phyloP scores from a whole-genome alignment of 495 filamentous ascomycete genomes.

The Diplogelasinospora grovesii region DNA sequence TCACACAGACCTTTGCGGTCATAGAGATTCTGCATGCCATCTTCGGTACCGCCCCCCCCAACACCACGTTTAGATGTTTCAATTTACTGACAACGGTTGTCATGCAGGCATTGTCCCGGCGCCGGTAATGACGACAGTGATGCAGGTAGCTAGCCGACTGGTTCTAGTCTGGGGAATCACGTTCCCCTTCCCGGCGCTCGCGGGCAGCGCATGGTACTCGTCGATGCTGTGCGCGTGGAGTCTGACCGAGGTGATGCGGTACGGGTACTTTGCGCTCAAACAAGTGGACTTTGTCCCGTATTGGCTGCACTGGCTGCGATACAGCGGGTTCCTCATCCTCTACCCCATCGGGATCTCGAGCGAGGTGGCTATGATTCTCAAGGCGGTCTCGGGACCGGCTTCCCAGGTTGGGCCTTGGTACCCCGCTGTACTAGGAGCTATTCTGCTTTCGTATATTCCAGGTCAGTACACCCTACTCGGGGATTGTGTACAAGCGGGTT shows the following conservation, averaged over 20 bases:
- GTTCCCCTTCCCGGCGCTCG: slow-evolving; percentile 57
- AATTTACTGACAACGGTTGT: background rate
- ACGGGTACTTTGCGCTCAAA: slow-evolving; percentile 76
- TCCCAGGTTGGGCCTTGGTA: slow-evolving; percentile 37
- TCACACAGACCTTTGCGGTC: slow-evolving; percentile 74
- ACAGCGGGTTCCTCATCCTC: slow-evolving; percentile 87
- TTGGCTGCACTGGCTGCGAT: slow-evolving; percentile 75
- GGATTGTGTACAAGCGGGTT: background rate
- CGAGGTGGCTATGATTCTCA: slow-evolving; percentile 72
- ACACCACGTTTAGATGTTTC: too few species aligned
- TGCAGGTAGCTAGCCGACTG: slow-evolving; percentile 79
- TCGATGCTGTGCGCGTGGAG: slow-evolving; percentile 78
- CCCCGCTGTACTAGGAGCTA: slow-evolving; percentile 50
- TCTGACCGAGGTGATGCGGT: slow-evolving; percentile 80
- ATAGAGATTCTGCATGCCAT: slow-evolving; percentile 78
- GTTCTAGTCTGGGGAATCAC: slow-evolving; percentile 77
- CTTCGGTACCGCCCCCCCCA: slow-evolving; percentile 42
- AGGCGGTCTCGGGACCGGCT: slow-evolving; percentile 59
- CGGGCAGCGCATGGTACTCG: slow-evolving; percentile 47
- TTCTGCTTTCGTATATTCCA: slow-evolving; percentile 72
- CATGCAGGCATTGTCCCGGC: slow-evolving; percentile 69
- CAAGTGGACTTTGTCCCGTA: slow-evolving; percentile 53
- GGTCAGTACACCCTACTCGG: slow-evolving; percentile 52
- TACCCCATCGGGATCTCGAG: slow-evolving; percentile 87
- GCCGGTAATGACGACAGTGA: slow-evolving; percentile 73